Evolutionary conservation across 2,329 filamentous ascomycete genomes (phyloP).

Genomic region (Cladosporium sp.): DNA sequence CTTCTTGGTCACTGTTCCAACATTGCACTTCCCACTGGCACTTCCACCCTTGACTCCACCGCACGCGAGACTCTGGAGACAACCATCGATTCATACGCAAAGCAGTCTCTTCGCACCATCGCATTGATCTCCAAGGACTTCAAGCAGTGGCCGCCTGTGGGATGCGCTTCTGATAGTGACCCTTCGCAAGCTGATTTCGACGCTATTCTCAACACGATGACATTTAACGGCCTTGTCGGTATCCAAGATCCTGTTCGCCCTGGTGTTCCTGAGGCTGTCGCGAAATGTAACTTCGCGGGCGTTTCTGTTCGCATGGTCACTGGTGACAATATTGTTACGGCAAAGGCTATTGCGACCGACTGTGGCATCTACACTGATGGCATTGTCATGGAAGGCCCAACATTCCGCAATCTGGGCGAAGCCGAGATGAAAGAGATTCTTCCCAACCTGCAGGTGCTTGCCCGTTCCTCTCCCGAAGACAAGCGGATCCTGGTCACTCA

Average conservation of each 20-base stretch:
- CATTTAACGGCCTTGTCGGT: slow-evolving; percentile 66
- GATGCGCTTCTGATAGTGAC: slow-evolving; percentile 57
- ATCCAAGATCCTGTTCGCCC: slow-evolving; percentile 70
- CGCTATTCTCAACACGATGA: slow-evolving; percentile 67
- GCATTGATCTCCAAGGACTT: slow-evolving; percentile 81
- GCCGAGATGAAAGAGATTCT: slow-evolving; percentile 51
- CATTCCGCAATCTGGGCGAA: slow-evolving; percentile 40
- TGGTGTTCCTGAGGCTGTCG: slow-evolving; percentile 64
- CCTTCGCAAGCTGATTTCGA: slow-evolving; percentile 62
- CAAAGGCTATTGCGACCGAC: slow-evolving; percentile 67
- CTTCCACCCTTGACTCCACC: slow-evolving; percentile 50
- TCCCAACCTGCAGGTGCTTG: slow-evolving; percentile 62
- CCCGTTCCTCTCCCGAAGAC: slow-evolving; percentile 65
- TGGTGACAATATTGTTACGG: slow-evolving; percentile 69
- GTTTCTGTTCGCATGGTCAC: slow-evolving; percentile 72
- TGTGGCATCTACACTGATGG: slow-evolving; percentile 60
- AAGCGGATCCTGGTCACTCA: slow-evolving; percentile 62
- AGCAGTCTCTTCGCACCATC: slow-evolving; percentile 77
- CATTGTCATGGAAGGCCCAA: slow-evolving; percentile 42
- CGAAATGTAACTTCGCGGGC: slow-evolving; percentile 62
- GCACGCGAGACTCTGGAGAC: slow-evolving; percentile 57
- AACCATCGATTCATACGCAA: slow-evolving; percentile 73
- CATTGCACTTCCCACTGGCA: slow-evolving; percentile 55
- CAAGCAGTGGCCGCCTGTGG: slow-evolving; percentile 71
- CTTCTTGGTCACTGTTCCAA: slow-evolving; percentile 44